phyloP scores from a whole-genome alignment of 2,329 filamentous ascomycete species.

The Cercospora sojina region DNA sequence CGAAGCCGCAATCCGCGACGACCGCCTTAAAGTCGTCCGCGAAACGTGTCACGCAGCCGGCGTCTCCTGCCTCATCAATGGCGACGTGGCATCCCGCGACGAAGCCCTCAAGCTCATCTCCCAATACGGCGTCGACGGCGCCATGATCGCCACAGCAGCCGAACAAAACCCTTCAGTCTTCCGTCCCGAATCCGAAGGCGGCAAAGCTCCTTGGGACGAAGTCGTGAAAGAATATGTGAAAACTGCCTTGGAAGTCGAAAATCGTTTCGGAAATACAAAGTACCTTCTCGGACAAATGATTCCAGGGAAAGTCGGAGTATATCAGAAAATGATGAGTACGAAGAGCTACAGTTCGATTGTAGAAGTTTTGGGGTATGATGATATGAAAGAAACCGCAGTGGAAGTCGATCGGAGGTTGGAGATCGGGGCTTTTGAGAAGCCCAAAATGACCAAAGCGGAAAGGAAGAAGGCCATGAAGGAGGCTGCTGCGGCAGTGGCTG shows the following conservation, averaged over 20 bases:
- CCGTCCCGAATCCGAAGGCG: conserved; percentile 66
- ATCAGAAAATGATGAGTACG: conserved; percentile 60
- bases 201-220: conserved; percentile 70
- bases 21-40: conserved; percentile 76
- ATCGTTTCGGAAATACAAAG: conserved; percentile 90
- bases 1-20: conserved; percentile 76
- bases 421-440: conserved; percentile 49
- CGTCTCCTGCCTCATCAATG: conserved; percentile 93
- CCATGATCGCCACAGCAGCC: conserved; percentile 93
- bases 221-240: conserved; percentile 75
- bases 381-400: conserved; percentile 63
- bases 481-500: conserved; percentile 47
- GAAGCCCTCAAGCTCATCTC: conserved; percentile 68
- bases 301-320: conserved; percentile 70
- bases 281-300: conserved; percentile 83
- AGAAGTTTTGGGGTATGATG: conserved; percentile 59
- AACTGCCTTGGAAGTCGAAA: conserved; percentile 72
- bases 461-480: conserved; percentile 45
- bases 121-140: conserved; percentile 85
- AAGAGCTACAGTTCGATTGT: conserved; percentile 73
- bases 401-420: conserved; percentile 64
- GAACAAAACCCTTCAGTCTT: conserved; percentile 92
- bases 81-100: conserved; percentile 76
- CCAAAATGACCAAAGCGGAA: conserved; percentile 49
- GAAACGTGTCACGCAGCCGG: conserved; percentile 77